phyloP scores from a whole-genome alignment of 2,329 filamentous ascomycete species.

The Colletotrichum sansevieriae region DNA sequence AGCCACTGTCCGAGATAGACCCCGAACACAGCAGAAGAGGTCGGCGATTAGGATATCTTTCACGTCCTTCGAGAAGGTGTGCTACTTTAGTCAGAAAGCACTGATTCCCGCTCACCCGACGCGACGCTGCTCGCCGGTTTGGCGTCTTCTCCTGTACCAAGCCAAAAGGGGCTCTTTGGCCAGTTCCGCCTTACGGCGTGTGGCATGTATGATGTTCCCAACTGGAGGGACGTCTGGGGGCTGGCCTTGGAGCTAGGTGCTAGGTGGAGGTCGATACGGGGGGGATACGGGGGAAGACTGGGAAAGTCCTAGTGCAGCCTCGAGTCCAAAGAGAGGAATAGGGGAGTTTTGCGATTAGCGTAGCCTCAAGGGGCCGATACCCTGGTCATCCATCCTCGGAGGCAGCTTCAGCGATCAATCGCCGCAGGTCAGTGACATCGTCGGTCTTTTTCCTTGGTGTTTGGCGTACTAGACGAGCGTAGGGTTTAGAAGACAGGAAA shows the following conservation, averaged over 20 bases:
- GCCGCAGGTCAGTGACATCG: constrained; percentile 25
- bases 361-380: background rate
- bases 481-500: background rate
- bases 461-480: constrained; percentile 6
- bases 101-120: constrained; percentile 12
- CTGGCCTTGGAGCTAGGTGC: background rate
- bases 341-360: constrained; percentile 21
- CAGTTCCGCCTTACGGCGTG: constrained; percentile 18
- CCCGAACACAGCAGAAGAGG: constrained; percentile 15
- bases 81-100: constrained; percentile 1
- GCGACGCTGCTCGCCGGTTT: background rate
- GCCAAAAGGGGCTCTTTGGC: constrained; percentile 10
- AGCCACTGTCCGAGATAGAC: constrained; percentile 6
- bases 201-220: constrained; percentile 7
- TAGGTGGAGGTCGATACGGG: constrained; percentile 5
- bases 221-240: constrained; percentile 11
- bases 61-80: constrained; percentile 28
- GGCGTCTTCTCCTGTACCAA: background rate
- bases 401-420: constrained; percentile 12
- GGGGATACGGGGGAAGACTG: background rate
- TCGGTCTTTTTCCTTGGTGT: background rate
- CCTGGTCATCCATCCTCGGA: background rate
- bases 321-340: background rate
- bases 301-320: constrained; percentile 1
- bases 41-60: constrained; percentile 16